phyloP scores from a whole-genome alignment of 345 rosid genomes.

The Eucalyptus rudis region DNA sequence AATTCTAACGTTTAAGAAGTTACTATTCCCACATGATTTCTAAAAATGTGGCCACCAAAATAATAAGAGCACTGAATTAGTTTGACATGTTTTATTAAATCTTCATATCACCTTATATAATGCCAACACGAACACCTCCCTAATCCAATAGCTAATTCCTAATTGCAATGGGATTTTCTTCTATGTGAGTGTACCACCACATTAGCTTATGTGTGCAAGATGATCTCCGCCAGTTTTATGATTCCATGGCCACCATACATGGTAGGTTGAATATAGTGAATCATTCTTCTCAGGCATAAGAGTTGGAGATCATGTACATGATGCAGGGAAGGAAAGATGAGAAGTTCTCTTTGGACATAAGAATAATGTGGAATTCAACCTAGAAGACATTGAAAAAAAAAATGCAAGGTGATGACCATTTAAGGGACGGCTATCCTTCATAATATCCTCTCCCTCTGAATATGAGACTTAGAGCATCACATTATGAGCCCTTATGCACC shows the following conservation, averaged over 20 bases:
- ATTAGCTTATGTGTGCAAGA: background rate
- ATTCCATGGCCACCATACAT: background rate
- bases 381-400: background rate
- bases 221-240: background rate
- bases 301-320: background rate
- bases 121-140: background rate
- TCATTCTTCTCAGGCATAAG: background rate
- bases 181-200: background rate
- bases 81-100: background rate
- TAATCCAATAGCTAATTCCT: background rate
- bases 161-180: background rate
- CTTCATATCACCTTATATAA: background rate
- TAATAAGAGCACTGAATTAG: background rate
- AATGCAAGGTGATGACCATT: background rate
- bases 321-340: background rate
- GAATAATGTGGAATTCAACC: background rate
- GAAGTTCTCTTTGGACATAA: background rate
- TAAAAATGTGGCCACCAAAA: background rate
- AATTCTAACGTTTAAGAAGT: background rate
- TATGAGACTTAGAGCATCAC: background rate
- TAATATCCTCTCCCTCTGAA: background rate
- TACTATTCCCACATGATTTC: background rate
- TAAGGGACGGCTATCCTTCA: background rate
- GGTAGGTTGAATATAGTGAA: background rate
- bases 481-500: background rate